These are phyloP conservation scores for Gossypium aridum DNA, from an alignment of 441 rosid genomes.

Conservation along the genomic window DNA sequence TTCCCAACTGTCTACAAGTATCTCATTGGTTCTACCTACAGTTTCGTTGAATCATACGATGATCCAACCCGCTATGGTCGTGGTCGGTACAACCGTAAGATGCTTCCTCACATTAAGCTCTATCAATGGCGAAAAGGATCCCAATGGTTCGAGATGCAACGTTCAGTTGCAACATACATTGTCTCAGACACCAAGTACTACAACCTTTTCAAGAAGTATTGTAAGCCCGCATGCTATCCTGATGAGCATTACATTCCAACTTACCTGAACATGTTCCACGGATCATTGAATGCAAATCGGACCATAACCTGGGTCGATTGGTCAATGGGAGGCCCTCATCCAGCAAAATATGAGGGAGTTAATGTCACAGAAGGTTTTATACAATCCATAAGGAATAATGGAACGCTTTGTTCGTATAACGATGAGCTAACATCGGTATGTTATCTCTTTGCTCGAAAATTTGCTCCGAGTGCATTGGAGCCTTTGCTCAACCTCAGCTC, in stretches of 20 bases:
- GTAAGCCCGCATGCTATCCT: constrained; percentile 89
- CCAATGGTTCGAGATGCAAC: constrained; percentile 80
- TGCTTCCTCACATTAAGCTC: constrained; percentile 78
- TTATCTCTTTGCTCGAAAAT: constrained; percentile 85
- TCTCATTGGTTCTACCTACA: constrained; percentile 54
- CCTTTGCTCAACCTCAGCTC: constrained; percentile 68
- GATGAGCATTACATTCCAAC: constrained; percentile 96
- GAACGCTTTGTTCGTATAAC: constrained; percentile 58
- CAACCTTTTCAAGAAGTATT: constrained; percentile 55
- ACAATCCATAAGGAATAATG: constrained; percentile 56
- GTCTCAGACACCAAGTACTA: constrained; percentile 73
- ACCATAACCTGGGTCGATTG: constrained; percentile 88
- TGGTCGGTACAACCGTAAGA: constrained; percentile 82
- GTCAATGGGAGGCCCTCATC: constrained; percentile 84
- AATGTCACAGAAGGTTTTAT: constrained; percentile 60
- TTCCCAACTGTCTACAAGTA: constrained; percentile 73
- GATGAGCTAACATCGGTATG: constrained; percentile 56
- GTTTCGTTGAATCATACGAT: constrained; percentile 88
- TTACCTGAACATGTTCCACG: constrained; percentile 70
- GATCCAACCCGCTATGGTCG: constrained; percentile 87
- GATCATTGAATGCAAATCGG: constrained; percentile 59
- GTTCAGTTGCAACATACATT: constrained; percentile 51
- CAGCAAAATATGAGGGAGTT: constrained; percentile 43
- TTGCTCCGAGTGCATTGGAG: constrained; percentile 62
- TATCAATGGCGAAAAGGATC: constrained; percentile 33